These are phyloP conservation scores for Pseudomonodictys pantanalensis DNA, from an alignment of 495 filamentous ascomycete genomes.

Conservation along the genomic window DNA sequence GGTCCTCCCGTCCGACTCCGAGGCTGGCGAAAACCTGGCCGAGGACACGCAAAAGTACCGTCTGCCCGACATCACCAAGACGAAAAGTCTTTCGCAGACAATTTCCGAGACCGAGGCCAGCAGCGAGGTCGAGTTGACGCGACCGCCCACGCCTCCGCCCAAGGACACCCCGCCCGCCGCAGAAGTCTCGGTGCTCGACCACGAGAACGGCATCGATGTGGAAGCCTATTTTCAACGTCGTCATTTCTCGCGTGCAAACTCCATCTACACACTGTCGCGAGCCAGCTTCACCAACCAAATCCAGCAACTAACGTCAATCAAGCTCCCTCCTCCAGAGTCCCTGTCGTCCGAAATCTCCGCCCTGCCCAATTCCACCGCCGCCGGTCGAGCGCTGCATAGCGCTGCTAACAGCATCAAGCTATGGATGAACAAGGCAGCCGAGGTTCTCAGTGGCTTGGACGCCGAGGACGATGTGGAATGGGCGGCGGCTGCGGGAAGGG, in stretches of 20 bases:
- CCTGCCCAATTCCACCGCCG: slow-evolving; percentile 75
- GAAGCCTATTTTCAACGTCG: slow-evolving; percentile 54
- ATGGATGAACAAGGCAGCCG: slow-evolving; percentile 87
- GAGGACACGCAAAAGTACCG: slow-evolving; percentile 66
- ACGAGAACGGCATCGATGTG: slow-evolving; percentile 44
- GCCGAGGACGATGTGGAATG: slow-evolving; percentile 96
- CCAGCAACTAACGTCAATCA: slow-evolving; percentile 77
- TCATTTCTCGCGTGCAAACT: slow-evolving; percentile 58
- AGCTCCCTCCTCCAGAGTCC: slow-evolving; percentile 76
- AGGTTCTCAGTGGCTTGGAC: slow-evolving; percentile 79
- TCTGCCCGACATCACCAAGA: slow-evolving; percentile 62
- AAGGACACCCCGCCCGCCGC: slow-evolving; percentile 48
- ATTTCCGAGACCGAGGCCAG: slow-evolving; percentile 11
- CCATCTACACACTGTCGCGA: slow-evolving; percentile 84
- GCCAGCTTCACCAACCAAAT: slow-evolving; percentile 89
- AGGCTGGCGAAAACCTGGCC: slow-evolving; percentile 45
- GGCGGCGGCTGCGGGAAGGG: slow-evolving; percentile 88
- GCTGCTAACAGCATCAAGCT: slow-evolving; percentile 86
- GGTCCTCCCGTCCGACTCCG: slow-evolving; percentile 39
- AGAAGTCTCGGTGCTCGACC: slow-evolving; percentile 41
- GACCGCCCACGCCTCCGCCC: slow-evolving; percentile 35
- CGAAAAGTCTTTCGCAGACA: slow-evolving; percentile 50
- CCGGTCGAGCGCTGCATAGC: slow-evolving; percentile 70
- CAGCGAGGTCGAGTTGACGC: background rate
- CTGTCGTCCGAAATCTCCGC: slow-evolving; percentile 76